Conservation (phyloP, 2,329 filamentous ascomycete genomes). For the Xylaria sp. region DNA sequence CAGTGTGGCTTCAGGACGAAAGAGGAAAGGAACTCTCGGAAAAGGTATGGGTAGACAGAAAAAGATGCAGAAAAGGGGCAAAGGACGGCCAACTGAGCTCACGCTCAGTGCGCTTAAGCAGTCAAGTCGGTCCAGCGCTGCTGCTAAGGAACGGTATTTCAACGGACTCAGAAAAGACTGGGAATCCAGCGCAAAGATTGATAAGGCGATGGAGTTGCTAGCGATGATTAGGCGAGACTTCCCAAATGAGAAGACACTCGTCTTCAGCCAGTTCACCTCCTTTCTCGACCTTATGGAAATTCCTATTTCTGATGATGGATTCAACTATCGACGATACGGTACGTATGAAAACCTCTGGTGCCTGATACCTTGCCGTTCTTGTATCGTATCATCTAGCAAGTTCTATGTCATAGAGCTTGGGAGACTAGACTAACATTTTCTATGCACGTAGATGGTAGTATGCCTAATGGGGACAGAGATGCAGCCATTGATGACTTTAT, state of each 20-base stretch:
- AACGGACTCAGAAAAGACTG: constrained; percentile 36
- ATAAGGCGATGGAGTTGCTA: constrained; percentile 40
- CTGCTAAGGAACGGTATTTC: constrained; percentile 37
- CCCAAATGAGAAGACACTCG: constrained; percentile 39
- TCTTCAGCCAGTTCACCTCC: constrained; percentile 45
- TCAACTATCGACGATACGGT: constrained; percentile 41
- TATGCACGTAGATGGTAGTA: too few relatives aligned
- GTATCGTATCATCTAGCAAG: too few relatives aligned
- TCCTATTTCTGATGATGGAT: constrained; percentile 37
- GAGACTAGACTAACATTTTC: too few relatives aligned
- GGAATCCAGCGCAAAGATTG: constrained; percentile 41
- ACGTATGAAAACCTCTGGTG: too few relatives aligned
- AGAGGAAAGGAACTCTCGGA: constrained; percentile 19
- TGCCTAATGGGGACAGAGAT: constrained; percentile 35
- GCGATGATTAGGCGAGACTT: constrained; percentile 33
- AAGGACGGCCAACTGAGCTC: constrained; percentile 25
- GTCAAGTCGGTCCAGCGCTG: constrained; percentile 32
- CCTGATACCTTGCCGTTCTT: too few relatives aligned
- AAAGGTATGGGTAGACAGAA: constrained; percentile 9
- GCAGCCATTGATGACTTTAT: constrained; percentile 38
- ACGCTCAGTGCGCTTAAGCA: constrained; percentile 37
- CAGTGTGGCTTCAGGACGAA: background rate
- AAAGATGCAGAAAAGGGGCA: constrained; percentile 21
- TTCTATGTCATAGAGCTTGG: too few relatives aligned
- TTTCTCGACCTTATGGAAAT: constrained; percentile 44